These are phyloP conservation scores for Kurtzmaniella fragi DNA, from an alignment of 805 yeast genomes.

Conservation along the genomic window DNA sequence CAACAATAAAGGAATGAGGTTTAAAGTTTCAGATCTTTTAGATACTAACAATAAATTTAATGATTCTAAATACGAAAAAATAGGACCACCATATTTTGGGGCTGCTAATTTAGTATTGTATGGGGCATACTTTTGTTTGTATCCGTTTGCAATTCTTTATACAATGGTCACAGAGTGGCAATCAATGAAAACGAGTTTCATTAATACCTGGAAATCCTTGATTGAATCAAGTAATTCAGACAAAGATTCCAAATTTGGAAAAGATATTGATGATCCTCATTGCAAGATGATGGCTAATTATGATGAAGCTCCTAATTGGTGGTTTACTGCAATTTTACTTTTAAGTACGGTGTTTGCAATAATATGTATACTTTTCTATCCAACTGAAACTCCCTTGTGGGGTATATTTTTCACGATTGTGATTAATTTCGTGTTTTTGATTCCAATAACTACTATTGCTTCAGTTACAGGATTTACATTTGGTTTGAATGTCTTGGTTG, in stretches of 20 bases:
- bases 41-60: conserved; percentile 42
- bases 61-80: conserved; percentile 39
- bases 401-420: conserved; percentile 53
- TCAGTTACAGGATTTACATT: conserved; percentile 59
- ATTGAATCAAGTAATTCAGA: conserved; percentile 20
- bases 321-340: conserved; percentile 50
- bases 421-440: conserved; percentile 49
- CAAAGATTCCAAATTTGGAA: conserved; percentile 18
- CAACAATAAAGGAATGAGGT: conserved; percentile 47
- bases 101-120: conserved; percentile 59
- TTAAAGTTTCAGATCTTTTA: conserved; percentile 43
- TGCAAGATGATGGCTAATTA: conserved; percentile 54
- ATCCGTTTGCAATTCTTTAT: conserved; percentile 52
- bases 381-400: conserved; percentile 59
- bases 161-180: conserved; percentile 43
- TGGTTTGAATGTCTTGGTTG: conserved; percentile 59
- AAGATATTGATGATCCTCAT: conserved; percentile 45
- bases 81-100: conserved; percentile 63
- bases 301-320: conserved; percentile 71
- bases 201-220: conserved; percentile 26
- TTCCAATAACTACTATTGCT: conserved; percentile 58
- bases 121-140: conserved; percentile 52
- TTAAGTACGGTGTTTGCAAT: conserved; percentile 40
- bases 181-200: conserved; percentile 35
- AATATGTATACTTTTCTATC: conserved; percentile 41